Base-by-base conservation (phyloP, 2,329 filamentous ascomycete genomes). In the Zasmidium angulare region DNA sequence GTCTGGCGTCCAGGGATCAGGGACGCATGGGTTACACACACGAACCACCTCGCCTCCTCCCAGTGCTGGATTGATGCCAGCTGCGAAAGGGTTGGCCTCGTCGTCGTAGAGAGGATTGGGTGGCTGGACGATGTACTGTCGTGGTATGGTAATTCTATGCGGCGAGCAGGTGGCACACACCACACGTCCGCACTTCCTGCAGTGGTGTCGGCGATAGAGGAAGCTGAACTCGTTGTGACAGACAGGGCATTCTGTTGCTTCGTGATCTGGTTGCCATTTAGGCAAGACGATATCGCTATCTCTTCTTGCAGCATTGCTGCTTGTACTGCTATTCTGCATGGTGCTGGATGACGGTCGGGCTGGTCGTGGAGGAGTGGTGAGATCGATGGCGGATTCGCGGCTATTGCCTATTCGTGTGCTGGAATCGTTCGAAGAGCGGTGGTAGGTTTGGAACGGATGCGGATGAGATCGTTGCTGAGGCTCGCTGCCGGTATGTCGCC, bases 181-280 rank as follows among this genome's bases (percentile, higher is more conserved):
- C 9, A 98, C 93, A 62, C 92, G 83, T 49, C 93, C 93, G 72
- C 93, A 98, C 84, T 96, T 97, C 66, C 93, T 86, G 81, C 93
- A 98, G 73, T 98, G 93, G 77, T 98, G 93, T 72, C 96, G 96
- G 63, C 93, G 84, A 71, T 91, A 87, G 78, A 91, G 91, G 67
- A 96, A 89, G 72, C 85, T 90, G 71, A 98, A 98, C 50, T 87
- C 84, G 0, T 84, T 84, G 54, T 81, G 79, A 72, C 93, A 98
- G 59, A 97, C 96, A 1, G 92, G 91, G 73, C 93, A 98, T 62
- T 86, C 83, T 1, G 86, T 86, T 11, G 90, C 91, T 67, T 96
- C 91, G 2, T 84, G 81, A 75, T 98, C 93, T 2, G 92, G 89
- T 77, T 97, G 93, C 93, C 93, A 98, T 58, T 82, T 81, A 1